Conservation (phyloP, 495 filamentous ascomycete species). For the Choiromyces venosus region DNA sequence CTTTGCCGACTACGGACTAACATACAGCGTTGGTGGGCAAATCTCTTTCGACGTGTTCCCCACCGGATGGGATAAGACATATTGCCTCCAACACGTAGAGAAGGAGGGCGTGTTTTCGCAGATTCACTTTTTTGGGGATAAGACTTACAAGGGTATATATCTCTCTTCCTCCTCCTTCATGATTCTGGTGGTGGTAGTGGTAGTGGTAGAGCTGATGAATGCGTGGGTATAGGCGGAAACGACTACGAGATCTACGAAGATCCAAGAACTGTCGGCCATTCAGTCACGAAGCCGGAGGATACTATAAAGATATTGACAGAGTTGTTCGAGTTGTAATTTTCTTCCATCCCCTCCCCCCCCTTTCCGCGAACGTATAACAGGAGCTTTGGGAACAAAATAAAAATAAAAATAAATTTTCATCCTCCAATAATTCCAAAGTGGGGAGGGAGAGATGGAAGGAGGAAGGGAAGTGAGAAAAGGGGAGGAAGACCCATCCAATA, state of each 20-base stretch:
- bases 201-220: neutral
- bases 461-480: neutral
- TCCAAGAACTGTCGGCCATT: conserved; percentile 72
- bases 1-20: conserved; percentile 77
- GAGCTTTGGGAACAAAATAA: too few relatives aligned
- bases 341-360: neutral
- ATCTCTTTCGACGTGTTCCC: conserved; percentile 99
- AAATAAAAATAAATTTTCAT: too few relatives aligned
- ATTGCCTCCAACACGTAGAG: conserved; percentile 82
- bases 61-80: conserved; percentile 97
- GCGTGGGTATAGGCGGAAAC: conserved; percentile 59
- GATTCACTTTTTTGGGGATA: conserved; percentile 98
- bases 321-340: conserved; percentile 62
- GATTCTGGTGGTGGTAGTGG: neutral
- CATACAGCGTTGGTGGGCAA: conserved; percentile 89
- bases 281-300: conserved; percentile 73
- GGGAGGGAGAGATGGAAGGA: too few relatives aligned
- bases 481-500: neutral
- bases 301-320: conserved; percentile 70
- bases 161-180: neutral
- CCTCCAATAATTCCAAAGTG: too few relatives aligned
- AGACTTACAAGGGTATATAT: conserved; percentile 58
- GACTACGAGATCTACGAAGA: conserved; percentile 91
- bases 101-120: conserved; percentile 77
- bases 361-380: too few relatives aligned